Conservation (phyloP, 495 filamentous ascomycete genomes). For the Penicillium fimorum region DNA sequence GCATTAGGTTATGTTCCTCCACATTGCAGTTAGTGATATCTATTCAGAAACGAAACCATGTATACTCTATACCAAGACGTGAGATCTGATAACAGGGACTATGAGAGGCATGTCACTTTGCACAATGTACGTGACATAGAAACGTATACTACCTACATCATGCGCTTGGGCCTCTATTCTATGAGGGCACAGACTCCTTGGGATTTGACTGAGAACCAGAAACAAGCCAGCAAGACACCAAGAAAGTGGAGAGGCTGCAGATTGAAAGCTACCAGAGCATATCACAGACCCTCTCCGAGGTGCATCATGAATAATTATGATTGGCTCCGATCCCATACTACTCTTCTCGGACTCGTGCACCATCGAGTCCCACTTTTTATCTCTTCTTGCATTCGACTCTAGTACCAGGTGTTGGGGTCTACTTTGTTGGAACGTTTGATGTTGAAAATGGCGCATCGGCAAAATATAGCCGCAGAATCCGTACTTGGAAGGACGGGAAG, state of each 20-base stretch:
- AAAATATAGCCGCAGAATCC: slow-evolving; percentile 18
- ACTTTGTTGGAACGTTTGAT: background rate
- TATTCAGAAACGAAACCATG: background rate
- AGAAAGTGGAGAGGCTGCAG: slow-evolving; percentile 23
- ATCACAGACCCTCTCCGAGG: slow-evolving; percentile 22
- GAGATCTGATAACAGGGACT: slow-evolving; percentile 17
- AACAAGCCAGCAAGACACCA: slow-evolving; percentile 7
- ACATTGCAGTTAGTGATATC: background rate
- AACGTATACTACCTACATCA: background rate
- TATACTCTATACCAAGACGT: background rate
- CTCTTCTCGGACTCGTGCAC: slow-evolving; percentile 6
- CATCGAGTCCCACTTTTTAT: slow-evolving; percentile 4
- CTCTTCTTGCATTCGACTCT: background rate
- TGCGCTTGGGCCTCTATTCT: slow-evolving; percentile 8
- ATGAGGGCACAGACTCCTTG: slow-evolving; percentile 3
- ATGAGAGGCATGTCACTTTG: background rate
- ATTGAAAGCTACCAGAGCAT: slow-evolving; percentile 21
- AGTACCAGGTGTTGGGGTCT: slow-evolving; percentile 3
- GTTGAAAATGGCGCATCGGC: slow-evolving; percentile 14
- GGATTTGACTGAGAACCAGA: background rate
- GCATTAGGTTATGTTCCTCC: background rate
- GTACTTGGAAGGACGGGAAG: background rate
- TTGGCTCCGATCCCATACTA: slow-evolving; percentile 13
- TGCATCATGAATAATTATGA: slow-evolving; percentile 15
- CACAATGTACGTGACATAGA: background rate